Base-by-base conservation (phyloP, 2,329 filamentous ascomycete species). In the Arthrobotrys sphaeroides region DNA sequence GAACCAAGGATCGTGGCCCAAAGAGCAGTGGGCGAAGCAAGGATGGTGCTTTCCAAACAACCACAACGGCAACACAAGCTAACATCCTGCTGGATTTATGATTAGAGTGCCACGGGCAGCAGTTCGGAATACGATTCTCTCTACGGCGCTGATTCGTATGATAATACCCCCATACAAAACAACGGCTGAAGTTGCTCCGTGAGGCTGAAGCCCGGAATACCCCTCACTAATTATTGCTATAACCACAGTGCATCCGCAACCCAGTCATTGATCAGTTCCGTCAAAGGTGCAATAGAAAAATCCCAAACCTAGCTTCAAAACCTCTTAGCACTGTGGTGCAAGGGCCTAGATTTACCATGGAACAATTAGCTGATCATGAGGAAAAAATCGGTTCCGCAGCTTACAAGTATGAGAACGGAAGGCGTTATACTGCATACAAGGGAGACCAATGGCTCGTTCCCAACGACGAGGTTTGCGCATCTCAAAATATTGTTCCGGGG, bases 101-200 rank as follows among this genome's bases (percentile, higher is more conserved):
- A 22, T 6, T 12, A 43, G 51, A 26, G 68, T 40, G n/a, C 26
- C 26, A 47, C 45, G 13, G 47, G 28, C 22, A 42, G 57, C 40
- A 55, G 36, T 45, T 51, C 61, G 2, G 70, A 74, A 33, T 75
- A 67, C 13, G 72, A 75, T 40, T 75, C 72, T 0, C 62, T 75
- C 28, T 75, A 75, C 53, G 64, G 72, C n/a, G 49, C 64, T 10
- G 72, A 75, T 7, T 36, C 42, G 72, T 75, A 75, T 38, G 70
- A 67, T 53, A 33, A 53, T 12, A 18, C 16, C 47, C 28, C 5
- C 24, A 4, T 33, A 5, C 3, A n/a, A 18, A 5, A 18, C 40
- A 18, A n/a, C n/a, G n/a, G n/a, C n/a, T n/a, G n/a, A n/a, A n/a
- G n/a, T n/a, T n/a, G n/a, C n/a, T n/a, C n/a, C n/a, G n/a, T n/a